phyloP scores from a whole-genome alignment of 2,329 filamentous ascomycete species.

The Pseudocercospora musae region DNA sequence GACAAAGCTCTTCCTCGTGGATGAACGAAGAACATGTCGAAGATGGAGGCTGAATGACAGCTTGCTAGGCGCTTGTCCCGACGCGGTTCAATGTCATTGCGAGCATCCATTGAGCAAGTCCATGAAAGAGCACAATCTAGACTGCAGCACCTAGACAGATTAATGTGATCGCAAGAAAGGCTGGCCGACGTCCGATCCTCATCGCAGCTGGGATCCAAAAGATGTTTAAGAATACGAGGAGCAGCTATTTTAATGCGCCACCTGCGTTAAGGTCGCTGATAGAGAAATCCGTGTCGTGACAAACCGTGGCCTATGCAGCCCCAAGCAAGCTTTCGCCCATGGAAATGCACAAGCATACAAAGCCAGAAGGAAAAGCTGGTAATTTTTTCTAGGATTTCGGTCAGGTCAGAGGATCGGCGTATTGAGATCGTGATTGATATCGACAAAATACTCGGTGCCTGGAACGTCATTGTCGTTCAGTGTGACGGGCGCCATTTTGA shows the following conservation, averaged over 20 bases:
- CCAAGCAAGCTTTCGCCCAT: constrained; percentile 43
- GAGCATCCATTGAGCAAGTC: constrained; percentile 34
- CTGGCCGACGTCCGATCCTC: constrained; percentile 40
- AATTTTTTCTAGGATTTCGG: constrained; percentile 39
- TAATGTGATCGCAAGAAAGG: constrained; percentile 37
- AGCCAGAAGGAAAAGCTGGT: constrained; percentile 40
- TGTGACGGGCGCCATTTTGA: not conserved
- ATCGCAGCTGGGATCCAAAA: constrained; percentile 41
- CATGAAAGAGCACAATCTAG: constrained; percentile 34
- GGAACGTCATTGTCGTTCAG: not conserved
- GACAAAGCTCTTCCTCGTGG: constrained; percentile 33
- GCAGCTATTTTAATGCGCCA: constrained; percentile 41
- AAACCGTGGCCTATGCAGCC: constrained; percentile 44
- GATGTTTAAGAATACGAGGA: constrained; percentile 43
- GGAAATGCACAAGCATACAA: constrained; percentile 43
- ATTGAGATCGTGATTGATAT: not conserved
- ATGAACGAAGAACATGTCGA: constrained; percentile 42
- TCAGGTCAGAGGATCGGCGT: constrained; percentile 20
- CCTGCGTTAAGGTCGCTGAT: constrained; percentile 43
- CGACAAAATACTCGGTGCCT: not conserved
- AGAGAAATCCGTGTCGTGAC: constrained; percentile 38
- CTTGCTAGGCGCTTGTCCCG: constrained; percentile 39
- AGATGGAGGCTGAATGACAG: constrained; percentile 41
- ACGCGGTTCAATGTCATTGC: constrained; percentile 32
- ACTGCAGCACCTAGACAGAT: constrained; percentile 33